These are phyloP conservation scores for Metarhizium humberi DNA, from an alignment of 2,329 filamentous ascomycete species.

Conservation along the genomic window DNA sequence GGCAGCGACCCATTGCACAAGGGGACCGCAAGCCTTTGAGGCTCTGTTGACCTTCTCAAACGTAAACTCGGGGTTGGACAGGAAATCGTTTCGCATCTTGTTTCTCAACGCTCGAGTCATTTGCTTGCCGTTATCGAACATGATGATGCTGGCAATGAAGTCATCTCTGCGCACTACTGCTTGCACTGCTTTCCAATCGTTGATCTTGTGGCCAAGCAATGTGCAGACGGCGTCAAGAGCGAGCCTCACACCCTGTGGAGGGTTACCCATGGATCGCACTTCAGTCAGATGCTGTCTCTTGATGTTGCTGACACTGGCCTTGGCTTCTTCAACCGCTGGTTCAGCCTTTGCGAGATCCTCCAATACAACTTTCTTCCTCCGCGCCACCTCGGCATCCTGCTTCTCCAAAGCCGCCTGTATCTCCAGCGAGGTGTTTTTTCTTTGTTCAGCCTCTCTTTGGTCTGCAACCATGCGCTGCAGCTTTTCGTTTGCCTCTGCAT, in stretches of 20 bases:
- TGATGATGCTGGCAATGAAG: slow-evolving; percentile 96
- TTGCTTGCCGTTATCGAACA: slow-evolving; percentile 89
- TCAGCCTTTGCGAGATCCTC: slow-evolving; percentile 84
- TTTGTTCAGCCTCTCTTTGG: slow-evolving; percentile 86
- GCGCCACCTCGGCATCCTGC: slow-evolving; percentile 80
- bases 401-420: slow-evolving; percentile 80
- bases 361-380: slow-evolving; percentile 74
- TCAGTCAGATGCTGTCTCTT: slow-evolving; percentile 95
- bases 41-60: slow-evolving; percentile 94
- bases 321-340: slow-evolving; percentile 84
- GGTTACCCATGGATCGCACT: slow-evolving; percentile 93
- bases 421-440: slow-evolving; percentile 79
- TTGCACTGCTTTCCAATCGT: slow-evolving; percentile 87
- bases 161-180: slow-evolving; percentile 84
- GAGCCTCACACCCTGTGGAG: slow-evolving; percentile 81
- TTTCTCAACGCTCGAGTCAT: slow-evolving; percentile 77
- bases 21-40: slow-evolving; percentile 90
- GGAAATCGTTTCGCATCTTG: slow-evolving; percentile 88
- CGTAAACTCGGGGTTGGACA: slow-evolving; percentile 91
- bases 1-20: slow-evolving; percentile 94
- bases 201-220: slow-evolving; percentile 79
- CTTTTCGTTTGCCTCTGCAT: slow-evolving; percentile 94
- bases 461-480: slow-evolving; percentile 94
- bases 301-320: slow-evolving; percentile 96
- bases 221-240: slow-evolving; percentile 96